phyloP scores from a whole-genome alignment of 139 green algal species.

The Zygnema circumcarinatum region DNA sequence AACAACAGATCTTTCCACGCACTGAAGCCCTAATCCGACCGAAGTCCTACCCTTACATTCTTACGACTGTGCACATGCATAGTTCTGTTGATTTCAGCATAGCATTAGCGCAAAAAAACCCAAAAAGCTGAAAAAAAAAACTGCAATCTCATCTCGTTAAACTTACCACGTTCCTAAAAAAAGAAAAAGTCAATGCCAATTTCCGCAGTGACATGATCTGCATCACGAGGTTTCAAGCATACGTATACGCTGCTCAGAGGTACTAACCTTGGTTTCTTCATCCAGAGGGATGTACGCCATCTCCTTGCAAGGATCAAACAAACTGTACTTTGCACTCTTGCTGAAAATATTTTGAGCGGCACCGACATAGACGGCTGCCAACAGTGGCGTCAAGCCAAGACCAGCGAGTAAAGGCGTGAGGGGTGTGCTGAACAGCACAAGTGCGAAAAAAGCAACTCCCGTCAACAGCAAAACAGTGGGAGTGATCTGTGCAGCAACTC shows the following conservation, averaged over 20 bases:
- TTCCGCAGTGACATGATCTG: neutral
- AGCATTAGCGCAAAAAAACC: too few species aligned
- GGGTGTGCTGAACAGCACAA: constrained; percentile 84
- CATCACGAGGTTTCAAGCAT: neutral
- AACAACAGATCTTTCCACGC: too few species aligned
- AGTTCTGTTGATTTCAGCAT: too few species aligned
- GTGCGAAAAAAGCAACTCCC: constrained; percentile 93
- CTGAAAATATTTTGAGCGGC: constrained; percentile 97
- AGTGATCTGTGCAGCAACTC: constrained; percentile 93
- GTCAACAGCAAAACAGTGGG: constrained; percentile 93
- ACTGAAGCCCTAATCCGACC: too few species aligned
- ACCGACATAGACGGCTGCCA: constrained; percentile 94
- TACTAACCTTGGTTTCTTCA: constrained; percentile 79
- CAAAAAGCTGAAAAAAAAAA: too few species aligned
- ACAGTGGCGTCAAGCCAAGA: constrained; percentile 90
- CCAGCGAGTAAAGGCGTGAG: constrained; percentile 81
- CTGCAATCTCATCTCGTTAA: too few species aligned
- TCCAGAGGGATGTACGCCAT: constrained; percentile 99
- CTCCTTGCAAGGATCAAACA: constrained; percentile 99
- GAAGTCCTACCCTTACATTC: too few species aligned
- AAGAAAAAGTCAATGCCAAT: too few species aligned
- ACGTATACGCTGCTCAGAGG: neutral
- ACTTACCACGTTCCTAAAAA: too few species aligned
- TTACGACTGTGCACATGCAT: too few species aligned
- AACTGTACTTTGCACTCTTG: constrained; percentile 92